A percentile compares a stretch with the other conserved stretches of the same genome.
Conservation (phyloP, 2,329 filamentous ascomycete species). For the Pseudogymnoascus sp. region DNA sequence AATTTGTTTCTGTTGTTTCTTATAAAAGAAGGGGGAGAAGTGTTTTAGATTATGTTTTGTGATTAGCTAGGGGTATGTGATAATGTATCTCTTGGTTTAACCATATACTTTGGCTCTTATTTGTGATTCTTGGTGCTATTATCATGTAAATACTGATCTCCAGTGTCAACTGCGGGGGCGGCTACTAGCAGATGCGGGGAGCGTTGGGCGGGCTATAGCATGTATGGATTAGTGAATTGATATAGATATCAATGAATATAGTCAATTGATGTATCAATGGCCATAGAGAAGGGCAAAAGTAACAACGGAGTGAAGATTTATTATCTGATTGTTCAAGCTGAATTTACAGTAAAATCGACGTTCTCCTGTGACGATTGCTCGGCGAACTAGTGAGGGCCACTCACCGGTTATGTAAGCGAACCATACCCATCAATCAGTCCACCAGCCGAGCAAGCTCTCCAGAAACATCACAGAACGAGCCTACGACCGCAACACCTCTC, state of each 20-base stretch:
- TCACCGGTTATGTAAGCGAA: conserved; percentile 10
- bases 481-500: conserved; percentile 1
- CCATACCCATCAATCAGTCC: conserved; percentile 10
- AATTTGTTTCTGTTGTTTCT: conserved; percentile 1
- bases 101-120: background rate
- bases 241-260: background rate
- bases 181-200: background rate
- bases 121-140: background rate
- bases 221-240: background rate
- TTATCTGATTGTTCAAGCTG: background rate
- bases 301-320: background rate
- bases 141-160: background rate
- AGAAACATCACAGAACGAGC: conserved; percentile 11
- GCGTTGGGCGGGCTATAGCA: background rate
- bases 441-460: conserved; percentile 10
- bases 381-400: background rate
- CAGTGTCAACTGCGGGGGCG: conserved; percentile 7
- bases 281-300: background rate
- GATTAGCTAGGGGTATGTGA: conserved; percentile 9
- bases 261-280: background rate
- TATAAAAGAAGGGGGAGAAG: background rate
- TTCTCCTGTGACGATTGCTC: background rate
- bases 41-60: conserved; percentile 10
- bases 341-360: background rate
- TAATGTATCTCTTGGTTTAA: conserved; percentile 4